Evolutionary conservation across 345 rosid species (phyloP), one percentile per base, ranked within the genome.

Genomic region (Eucalyptus albens): DNA sequence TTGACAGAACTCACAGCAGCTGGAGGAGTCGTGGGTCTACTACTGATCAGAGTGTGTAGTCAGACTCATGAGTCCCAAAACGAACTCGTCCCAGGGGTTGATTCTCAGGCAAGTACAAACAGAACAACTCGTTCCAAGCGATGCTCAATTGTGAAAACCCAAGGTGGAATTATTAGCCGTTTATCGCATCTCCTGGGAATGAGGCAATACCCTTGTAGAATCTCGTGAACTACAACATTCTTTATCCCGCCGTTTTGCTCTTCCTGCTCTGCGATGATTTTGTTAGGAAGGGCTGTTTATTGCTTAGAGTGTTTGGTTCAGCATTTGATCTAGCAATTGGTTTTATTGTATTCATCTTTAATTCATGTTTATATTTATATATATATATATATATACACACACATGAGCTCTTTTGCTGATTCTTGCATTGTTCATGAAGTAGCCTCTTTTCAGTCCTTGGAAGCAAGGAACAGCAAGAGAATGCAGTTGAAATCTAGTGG

Each of bases 11-110:
- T 40, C 98, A 94, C 90, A 95, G 96, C 92, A 98, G 99, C 92
- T 96, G 98, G 98, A 94, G 92, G 89, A 96, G 97, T 90, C 93
- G 94, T 88, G 98, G 97, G 8, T 88, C 87, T 6, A 42, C 87
- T 7, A 42, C 59, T 26, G 81, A 89, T n/a, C 92, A 89, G 47
- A 88, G 87, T 16, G 77, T 87, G 53, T 90, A 87, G 83, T 50
- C 50, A 51, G 40, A 55, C 42, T 49, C 40, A 60, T 7, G 37
- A 55, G 83, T 11, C 22, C 45, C 8, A 15, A 37, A 37, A 37
- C 14, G 5, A 72, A 72, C 82, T 21, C 8, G 27, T 37, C 82
- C 27, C 14, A 12, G 82, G 82, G 45, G 45, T 72, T 5, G 82
- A 37, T 72, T 33, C 45, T 37, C 13, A 37, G 45, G 14, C 45